Conservation (phyloP, 2,329 filamentous ascomycete genomes). For the Fusarium beomiforme region DNA sequence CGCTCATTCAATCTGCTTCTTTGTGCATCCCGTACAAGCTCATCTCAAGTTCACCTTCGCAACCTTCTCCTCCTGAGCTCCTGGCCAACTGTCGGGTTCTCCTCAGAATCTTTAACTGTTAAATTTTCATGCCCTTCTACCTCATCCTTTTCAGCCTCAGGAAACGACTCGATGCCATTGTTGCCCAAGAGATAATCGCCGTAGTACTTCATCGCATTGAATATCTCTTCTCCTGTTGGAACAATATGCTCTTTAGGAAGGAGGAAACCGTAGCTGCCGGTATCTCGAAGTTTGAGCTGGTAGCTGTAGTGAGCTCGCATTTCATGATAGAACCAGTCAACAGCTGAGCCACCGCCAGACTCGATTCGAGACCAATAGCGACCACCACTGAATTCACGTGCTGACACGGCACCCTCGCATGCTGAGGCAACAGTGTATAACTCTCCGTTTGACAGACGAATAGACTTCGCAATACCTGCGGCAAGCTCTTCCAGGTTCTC, state of each 20-base stretch:
- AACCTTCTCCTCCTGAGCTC: conserved; percentile 47
- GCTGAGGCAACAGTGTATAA: conserved; percentile 82
- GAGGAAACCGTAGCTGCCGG: conserved; percentile 92
- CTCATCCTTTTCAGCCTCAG: conserved; percentile 38
- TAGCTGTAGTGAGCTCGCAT: conserved; percentile 85
- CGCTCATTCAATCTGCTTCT: conserved; percentile 6
- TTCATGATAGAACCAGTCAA: conserved; percentile 97
- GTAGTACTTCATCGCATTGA: conserved; percentile 84
- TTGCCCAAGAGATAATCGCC: conserved; percentile 81
- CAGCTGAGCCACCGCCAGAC: conserved; percentile 81
- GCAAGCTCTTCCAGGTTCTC: conserved; percentile 94
- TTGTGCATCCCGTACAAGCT: not conserved
- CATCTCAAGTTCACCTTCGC: conserved; percentile 36
- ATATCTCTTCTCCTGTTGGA: conserved; percentile 87
- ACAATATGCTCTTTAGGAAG: conserved; percentile 87
- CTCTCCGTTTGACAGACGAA: conserved; percentile 81
- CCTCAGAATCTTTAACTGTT: not conserved
- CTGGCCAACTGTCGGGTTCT: conserved; percentile 27
- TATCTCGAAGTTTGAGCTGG: conserved; percentile 93
- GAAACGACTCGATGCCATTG: conserved; percentile 68
- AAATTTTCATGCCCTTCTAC: conserved; percentile 11
- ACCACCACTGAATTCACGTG: conserved; percentile 35
- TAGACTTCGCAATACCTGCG: conserved; percentile 87
- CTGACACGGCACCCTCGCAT: conserved; percentile 78
- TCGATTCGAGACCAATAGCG: conserved; percentile 65